Conservation (phyloP, 1,139 yeast species). For the Debaryomycetaceae sp. region DNA sequence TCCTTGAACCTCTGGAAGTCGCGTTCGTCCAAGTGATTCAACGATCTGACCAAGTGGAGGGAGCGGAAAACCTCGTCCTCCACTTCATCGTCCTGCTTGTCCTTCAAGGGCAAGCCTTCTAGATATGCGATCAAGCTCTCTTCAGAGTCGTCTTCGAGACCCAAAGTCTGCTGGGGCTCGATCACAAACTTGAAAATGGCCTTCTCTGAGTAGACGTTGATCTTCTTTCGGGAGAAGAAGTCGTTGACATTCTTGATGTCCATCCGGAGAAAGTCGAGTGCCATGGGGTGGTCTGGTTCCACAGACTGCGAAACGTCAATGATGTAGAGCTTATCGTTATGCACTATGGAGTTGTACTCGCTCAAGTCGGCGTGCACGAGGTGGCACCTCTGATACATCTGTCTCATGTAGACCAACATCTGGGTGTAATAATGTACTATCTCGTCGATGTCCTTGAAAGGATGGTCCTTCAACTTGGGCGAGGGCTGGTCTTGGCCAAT, state of each 20-base stretch:
- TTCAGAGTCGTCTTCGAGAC: slow-evolving; percentile 38
- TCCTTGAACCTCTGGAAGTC: slow-evolving; percentile 79
- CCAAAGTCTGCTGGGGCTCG: slow-evolving; percentile 35
- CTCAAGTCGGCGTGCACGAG: slow-evolving; percentile 96
- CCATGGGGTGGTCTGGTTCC: slow-evolving; percentile 97
- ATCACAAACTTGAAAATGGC: slow-evolving; percentile 73
- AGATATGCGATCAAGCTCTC: slow-evolving; percentile 34
- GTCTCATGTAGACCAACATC: slow-evolving; percentile 79
- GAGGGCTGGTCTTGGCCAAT: slow-evolving; percentile 81
- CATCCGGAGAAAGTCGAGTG: slow-evolving; percentile 91
- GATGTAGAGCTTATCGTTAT: slow-evolving; percentile 73
- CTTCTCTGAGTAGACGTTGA: slow-evolving; percentile 77
- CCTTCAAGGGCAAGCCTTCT: slow-evolving; percentile 49
- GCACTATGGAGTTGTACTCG: slow-evolving; percentile 90
- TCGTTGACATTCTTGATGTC: slow-evolving; percentile 94
- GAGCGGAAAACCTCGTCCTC: slow-evolving; percentile 86
- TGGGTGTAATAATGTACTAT: slow-evolving; percentile 68
- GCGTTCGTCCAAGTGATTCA: slow-evolving; percentile 76
- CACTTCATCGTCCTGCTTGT: slow-evolving; percentile 53
- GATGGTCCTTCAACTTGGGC: slow-evolving; percentile 82
- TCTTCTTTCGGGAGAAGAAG: slow-evolving; percentile 69
- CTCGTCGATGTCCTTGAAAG: slow-evolving; percentile 61
- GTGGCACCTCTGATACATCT: slow-evolving; percentile 82
- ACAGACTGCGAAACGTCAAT: slow-evolving; percentile 98
- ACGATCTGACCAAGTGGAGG: slow-evolving; percentile 74